Base-by-base conservation (phyloP, 148 eudicot genomes). In the Heliosperma pusillum region DNA sequence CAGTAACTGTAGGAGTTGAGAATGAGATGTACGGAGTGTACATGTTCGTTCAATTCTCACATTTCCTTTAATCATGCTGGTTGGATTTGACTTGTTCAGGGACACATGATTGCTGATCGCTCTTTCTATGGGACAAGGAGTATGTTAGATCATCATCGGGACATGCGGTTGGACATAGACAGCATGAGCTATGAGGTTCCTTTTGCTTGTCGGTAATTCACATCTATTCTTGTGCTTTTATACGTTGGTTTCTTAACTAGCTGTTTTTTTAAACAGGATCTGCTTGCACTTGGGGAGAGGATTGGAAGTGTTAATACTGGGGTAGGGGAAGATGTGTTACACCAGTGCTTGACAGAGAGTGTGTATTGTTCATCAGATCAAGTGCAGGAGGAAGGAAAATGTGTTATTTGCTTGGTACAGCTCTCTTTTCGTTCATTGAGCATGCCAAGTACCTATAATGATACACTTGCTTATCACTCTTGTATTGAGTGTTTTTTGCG, bases 291-390 rank as follows among this genome's bases (percentile, higher is more conserved):
- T 24, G 98, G 93, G 74, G 98, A 89, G 74, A 86, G 95, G 80
- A 93, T 93, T 80, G 97, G 98, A 77, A 87, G 73, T 85, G 98
- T 93, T 25, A 91, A 73, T 81, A 91, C 97, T 29, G 98, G 98
- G 75, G 71, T 93, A 79, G 80, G 86, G 11, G 93, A 93, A 69
- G 85, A 89, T 76, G 76, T 83, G 24, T 70, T 91, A 27, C 79
- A 76, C 1, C 85, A 81, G 73, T 88, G 93, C 82, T 72, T 93
- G 86, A 88, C 79, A 21, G 93, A 87, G 85, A 88, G 90, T 36
- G 85, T 88, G 29, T 85, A 86, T 77, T 88, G 91, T 78, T 87
- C 90, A 17, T 85, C 91, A 10, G 93, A 89, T 66, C 85, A 81
- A 57, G 33, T 30, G 36, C 87, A 83, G 70, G 92, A 88, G 60